Evolutionary conservation across 1,284 basidiomycete species (phyloP), one percentile per base, ranked within the genome.

Genomic region (Fomitopsis betulina): DNA sequence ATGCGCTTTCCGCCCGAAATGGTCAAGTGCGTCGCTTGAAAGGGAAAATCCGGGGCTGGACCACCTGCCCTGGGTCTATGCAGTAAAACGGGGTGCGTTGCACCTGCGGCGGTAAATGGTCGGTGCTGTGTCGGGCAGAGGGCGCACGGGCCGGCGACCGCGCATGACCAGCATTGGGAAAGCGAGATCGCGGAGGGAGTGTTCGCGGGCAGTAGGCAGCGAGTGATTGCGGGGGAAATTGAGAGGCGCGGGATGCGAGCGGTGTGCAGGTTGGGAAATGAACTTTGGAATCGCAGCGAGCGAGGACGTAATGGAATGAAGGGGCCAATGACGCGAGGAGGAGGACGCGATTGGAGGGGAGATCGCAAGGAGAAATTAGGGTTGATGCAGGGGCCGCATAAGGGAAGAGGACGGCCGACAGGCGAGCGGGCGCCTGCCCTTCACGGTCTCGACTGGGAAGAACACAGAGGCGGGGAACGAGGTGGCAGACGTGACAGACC

Each of bases 1-100:
- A 56, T 56, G 49, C 52, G 55, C 55, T 56, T 56, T 49, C 23
- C 1, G 35, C 47, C 47, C 32, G 9, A 38, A 27, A 35, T 35
- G 49, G 47, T 17, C 49, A 51, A 49, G 42, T 38, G 35, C 17
- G 37, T 52, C 55, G 55, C 55, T 56, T 56, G 55, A 25, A 27
- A 38, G 49, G 55, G 47, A 56, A 56, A 56, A 42, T 52, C 55
- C 55, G 55, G 55, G 55, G 55, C 55, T 56, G 55, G 55, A 52
- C 55, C 47, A n/a, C 52, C 49, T 37, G 49, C 49, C 49, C 49
- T 51, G 49, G 33, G 30, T 51, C 49, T 27, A 19, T 35, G 49
- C 8, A 15, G 32, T 37, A 51, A 51, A 51, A 51, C 49, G 32
- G 49, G 30, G 45, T 13, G 9, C 39, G 39, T 27, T 30, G 30